Conservation (phyloP, 345 rosid species). For the Eucalyptus polyanthemos region DNA sequence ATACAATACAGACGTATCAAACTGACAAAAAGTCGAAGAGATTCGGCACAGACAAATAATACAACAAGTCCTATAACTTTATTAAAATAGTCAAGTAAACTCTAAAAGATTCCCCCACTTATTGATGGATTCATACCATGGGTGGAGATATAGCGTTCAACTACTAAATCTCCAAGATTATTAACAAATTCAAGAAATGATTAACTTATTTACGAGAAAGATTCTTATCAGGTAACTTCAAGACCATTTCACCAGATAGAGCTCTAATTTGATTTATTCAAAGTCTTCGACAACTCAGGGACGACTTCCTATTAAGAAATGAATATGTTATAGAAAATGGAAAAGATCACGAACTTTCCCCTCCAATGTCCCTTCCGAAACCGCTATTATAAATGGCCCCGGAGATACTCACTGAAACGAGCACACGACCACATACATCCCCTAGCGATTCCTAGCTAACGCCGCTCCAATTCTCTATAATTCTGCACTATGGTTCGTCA, state of each 20-base stretch:
- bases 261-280: not conserved
- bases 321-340: not conserved
- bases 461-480: not conserved
- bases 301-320: not conserved
- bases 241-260: not conserved
- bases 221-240: not conserved
- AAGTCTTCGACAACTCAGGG: not conserved
- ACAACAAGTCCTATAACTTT: not conserved
- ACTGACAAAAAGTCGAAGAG: not conserved
- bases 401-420: not conserved
- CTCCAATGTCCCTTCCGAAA: not conserved
- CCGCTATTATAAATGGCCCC: not conserved
- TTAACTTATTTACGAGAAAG: not conserved
- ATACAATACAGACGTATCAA: not conserved
- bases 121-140: not conserved
- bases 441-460: not conserved
- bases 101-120: not conserved
- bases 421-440: not conserved
- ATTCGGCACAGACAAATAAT: not conserved
- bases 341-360: not conserved
- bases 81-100: not conserved
- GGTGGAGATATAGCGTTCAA: too few relatives aligned
- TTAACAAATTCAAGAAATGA: not conserved
- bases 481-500: slow-evolving; percentile 10
- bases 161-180: not conserved